These are phyloP conservation scores for Scutellaria barbata DNA, from an alignment of 257 asterid genomes.

Conservation along the genomic window DNA sequence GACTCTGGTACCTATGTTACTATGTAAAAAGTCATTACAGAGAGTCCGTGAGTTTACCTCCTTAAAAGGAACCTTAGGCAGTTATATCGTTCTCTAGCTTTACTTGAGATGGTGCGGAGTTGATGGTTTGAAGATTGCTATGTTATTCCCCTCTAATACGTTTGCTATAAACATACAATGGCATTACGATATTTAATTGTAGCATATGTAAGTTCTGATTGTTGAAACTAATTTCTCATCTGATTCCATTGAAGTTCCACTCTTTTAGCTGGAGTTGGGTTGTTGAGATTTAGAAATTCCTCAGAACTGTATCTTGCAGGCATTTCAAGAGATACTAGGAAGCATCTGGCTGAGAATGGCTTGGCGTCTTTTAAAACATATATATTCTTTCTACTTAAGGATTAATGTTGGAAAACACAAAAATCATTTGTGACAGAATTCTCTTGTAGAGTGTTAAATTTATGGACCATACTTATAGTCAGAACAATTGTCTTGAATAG, in stretches of 20 bases:
- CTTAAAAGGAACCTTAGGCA: slow-evolving; percentile 8
- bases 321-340: slow-evolving; percentile 12
- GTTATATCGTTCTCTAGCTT: slow-evolving; percentile 16
- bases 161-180: not conserved
- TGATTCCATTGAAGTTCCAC: not conserved
- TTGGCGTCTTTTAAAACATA: slow-evolving; percentile 14
- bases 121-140: slow-evolving; percentile 17
- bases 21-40: not conserved
- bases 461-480: not conserved
- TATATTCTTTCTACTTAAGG: not conserved
- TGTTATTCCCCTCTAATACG: slow-evolving; percentile 1
- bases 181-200: not conserved
- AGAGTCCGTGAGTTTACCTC: not conserved
- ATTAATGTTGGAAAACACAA: slow-evolving; percentile 18
- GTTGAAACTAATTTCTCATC: not conserved
- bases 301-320: not conserved
- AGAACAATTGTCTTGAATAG: not conserved
- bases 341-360: slow-evolving; percentile 4
- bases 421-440: not conserved
- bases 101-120: slow-evolving; percentile 15
- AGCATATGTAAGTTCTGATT: not conserved
- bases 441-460: not conserved
- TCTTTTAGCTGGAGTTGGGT: slow-evolving; percentile 6
- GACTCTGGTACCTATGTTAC: slow-evolving; percentile 7
- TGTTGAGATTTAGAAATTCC: slow-evolving; percentile 8